Evolutionary conservation across 2,329 filamentous ascomycete species (phyloP).

Genomic region (Pseudocercospora eumusae): DNA sequence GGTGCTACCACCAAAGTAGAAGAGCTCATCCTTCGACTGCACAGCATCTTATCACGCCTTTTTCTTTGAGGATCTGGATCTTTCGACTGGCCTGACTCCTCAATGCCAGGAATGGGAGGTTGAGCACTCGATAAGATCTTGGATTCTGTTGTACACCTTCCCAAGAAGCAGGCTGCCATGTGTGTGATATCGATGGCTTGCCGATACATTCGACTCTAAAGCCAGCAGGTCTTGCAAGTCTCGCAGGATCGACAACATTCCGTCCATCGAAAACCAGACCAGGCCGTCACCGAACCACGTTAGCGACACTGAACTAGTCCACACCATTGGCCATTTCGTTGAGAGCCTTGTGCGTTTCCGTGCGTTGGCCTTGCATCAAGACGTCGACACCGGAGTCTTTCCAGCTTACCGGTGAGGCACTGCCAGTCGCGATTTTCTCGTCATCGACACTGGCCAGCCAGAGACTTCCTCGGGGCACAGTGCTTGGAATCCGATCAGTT

Average conservation of each 20-base stretch:
- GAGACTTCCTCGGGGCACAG: neutral
- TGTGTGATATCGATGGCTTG: neutral
- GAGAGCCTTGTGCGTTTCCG: neutral
- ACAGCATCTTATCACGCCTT: neutral
- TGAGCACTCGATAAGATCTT: neutral
- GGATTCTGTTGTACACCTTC: neutral
- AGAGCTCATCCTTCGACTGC: neutral
- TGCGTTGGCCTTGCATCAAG: neutral
- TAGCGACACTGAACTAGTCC: neutral
- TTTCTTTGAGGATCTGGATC: neutral
- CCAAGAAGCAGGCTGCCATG: neutral
- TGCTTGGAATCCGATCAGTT: neutral
- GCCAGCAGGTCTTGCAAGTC: neutral
- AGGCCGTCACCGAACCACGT: neutral
- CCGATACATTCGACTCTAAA: neutral
- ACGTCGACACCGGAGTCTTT: neutral
- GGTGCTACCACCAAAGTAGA: neutral
- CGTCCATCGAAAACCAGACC: conserved; percentile 1
- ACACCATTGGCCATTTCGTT: neutral
- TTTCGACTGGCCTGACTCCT: neutral
- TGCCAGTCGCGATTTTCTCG: neutral
- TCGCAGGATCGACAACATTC: neutral
- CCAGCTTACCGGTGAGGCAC: neutral
- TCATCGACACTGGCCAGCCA: neutral
- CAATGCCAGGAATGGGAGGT: neutral